A percentile compares a stretch with the other conserved stretches of the same genome.
phyloP scores from a whole-genome alignment of 441 rosid species.

The Erodium moschatum region DNA sequence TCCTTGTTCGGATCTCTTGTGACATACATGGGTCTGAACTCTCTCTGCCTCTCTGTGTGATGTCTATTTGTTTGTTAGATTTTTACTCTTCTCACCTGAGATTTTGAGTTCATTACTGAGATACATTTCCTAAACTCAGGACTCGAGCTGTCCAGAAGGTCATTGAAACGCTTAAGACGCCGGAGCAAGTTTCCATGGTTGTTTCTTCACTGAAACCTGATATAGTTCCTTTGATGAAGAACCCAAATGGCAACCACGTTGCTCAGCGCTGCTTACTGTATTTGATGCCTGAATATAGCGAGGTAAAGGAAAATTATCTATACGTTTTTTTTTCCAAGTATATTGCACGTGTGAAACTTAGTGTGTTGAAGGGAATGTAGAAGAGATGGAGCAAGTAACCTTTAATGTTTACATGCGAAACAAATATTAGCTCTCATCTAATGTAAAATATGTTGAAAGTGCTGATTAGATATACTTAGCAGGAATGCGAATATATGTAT shows the following conservation, averaged over 20 bases:
- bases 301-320: conserved; percentile 34
- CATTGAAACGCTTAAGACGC: conserved; percentile 46
- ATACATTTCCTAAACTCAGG: conserved; percentile 29
- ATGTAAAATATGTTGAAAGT: neutral
- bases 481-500: neutral
- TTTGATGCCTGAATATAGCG: conserved; percentile 40
- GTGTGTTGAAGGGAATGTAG: neutral
- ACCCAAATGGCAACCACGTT: conserved; percentile 70
- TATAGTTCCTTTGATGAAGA: conserved; percentile 59
- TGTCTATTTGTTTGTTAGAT: conserved; percentile 3
- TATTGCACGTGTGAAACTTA: neutral
- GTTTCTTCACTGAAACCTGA: conserved; percentile 54
- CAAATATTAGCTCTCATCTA: neutral
- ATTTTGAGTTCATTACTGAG: conserved; percentile 11
- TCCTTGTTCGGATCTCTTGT: conserved; percentile 63
- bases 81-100: conserved; percentile 4
- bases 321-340: neutral
- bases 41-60: conserved; percentile 14
- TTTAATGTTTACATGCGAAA: too few relatives aligned
- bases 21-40: conserved; percentile 67
- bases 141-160: conserved; percentile 78
- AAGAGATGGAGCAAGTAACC: neutral
- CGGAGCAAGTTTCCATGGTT: conserved; percentile 46
- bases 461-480: neutral
- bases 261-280: conserved; percentile 63